Percentiles rank a stretch among this genome's conserved stretches.
Evolutionary conservation across 2,329 filamentous ascomycete genomes (phyloP).

Genomic region (Phoma sp.): DNA sequence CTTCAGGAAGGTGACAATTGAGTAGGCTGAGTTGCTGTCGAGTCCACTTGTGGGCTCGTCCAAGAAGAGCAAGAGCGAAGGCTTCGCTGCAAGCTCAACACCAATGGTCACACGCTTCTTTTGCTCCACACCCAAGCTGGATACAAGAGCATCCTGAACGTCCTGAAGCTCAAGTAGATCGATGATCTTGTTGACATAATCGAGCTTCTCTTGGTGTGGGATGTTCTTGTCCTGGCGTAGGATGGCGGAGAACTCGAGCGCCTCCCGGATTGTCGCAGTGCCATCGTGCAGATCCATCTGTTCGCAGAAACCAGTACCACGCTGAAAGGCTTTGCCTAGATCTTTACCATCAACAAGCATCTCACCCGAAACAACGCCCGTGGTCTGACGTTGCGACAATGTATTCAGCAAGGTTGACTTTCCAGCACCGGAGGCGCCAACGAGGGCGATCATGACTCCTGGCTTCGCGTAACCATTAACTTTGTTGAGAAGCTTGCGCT

Average conservation of each 20-base stretch:
- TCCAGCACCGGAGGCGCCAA: slow-evolving; percentile 82
- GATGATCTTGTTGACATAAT: slow-evolving; percentile 72
- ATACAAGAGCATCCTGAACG: slow-evolving; percentile 72
- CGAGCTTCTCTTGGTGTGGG: slow-evolving; percentile 67
- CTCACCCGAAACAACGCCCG: slow-evolving; percentile 69
- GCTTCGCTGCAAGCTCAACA: slow-evolving; percentile 69
- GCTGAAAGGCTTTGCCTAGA: slow-evolving; percentile 67
- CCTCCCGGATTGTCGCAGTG: slow-evolving; percentile 72
- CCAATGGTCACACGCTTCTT: slow-evolving; percentile 77
- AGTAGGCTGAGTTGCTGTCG: slow-evolving; percentile 73
- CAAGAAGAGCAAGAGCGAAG: slow-evolving; percentile 71
- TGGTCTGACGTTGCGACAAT: slow-evolving; percentile 73
- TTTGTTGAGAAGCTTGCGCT: slow-evolving; percentile 70
- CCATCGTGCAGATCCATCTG: slow-evolving; percentile 76
- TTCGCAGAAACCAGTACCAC: slow-evolving; percentile 74
- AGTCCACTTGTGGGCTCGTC: slow-evolving; percentile 77
- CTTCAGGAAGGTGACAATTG: slow-evolving; percentile 72
- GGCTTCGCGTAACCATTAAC: slow-evolving; percentile 82
- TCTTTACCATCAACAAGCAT: slow-evolving; percentile 74
- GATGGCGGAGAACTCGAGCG: slow-evolving; percentile 72
- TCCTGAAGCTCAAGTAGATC: slow-evolving; percentile 70
- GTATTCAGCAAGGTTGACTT: slow-evolving; percentile 86
- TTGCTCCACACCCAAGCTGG: slow-evolving; percentile 71
- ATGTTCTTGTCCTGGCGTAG: slow-evolving; percentile 66
- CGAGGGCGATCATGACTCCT: slow-evolving; percentile 79